These are phyloP conservation scores for Cucumis cinereus DNA, from an alignment of 306 rosid species.

Conservation along the genomic window DNA sequence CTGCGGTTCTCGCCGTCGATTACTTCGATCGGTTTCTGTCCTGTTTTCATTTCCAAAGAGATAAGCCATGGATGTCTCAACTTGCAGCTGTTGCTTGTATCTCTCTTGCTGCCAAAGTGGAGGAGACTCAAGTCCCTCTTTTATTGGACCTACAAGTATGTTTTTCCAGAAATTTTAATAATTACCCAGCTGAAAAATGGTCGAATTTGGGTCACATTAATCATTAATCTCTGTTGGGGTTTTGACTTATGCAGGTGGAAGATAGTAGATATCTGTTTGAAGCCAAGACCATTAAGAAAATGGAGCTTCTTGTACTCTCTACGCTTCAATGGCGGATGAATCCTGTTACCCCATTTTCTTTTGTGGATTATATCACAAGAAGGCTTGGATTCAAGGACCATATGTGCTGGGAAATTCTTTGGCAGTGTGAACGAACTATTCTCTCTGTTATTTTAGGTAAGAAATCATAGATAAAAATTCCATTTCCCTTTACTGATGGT, in stretches of 20 bases:
- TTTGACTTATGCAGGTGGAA: slow-evolving; percentile 44
- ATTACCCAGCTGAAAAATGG: background rate
- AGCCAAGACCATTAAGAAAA: slow-evolving; percentile 58
- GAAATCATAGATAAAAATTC: background rate
- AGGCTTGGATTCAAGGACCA: slow-evolving; percentile 54
- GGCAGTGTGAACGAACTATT: slow-evolving; percentile 39
- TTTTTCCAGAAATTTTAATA: background rate
- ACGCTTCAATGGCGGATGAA: slow-evolving; percentile 89
- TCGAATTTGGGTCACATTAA: background rate
- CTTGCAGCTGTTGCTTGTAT: slow-evolving; percentile 72
- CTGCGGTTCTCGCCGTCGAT: slow-evolving; percentile 65
- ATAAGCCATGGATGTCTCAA: slow-evolving; percentile 82
- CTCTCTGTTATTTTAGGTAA: slow-evolving; percentile 50
- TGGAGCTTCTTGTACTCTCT: slow-evolving; percentile 90
- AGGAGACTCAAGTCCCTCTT: slow-evolving; percentile 79
- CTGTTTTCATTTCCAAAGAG: slow-evolving; percentile 26
- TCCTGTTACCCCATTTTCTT: slow-evolving; percentile 65
- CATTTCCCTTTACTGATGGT: background rate
- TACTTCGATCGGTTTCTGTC: slow-evolving; percentile 59
- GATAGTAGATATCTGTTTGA: slow-evolving; percentile 51
- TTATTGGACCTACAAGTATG: slow-evolving; percentile 63
- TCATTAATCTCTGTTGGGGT: background rate
- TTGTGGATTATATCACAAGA: slow-evolving; percentile 50
- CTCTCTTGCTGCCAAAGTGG: slow-evolving; percentile 84
- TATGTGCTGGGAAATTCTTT: slow-evolving; percentile 50